Evolutionary conservation across 1,139 yeast genomes (phyloP).

Genomic region (Candida pseudocylindracea): DNA sequence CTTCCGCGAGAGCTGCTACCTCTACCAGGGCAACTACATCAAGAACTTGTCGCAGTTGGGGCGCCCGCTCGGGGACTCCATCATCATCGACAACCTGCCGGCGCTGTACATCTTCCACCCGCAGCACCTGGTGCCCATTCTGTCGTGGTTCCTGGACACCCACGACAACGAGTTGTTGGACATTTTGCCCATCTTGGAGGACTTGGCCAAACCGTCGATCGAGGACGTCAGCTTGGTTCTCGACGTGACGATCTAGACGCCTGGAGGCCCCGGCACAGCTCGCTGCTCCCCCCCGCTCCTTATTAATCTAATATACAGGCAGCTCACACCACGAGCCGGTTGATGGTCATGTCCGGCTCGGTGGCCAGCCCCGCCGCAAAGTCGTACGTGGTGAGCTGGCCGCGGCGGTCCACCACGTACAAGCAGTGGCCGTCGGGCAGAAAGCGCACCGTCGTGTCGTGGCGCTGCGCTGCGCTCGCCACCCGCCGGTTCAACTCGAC

Average conservation of each 20-base stretch:
- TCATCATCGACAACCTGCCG: conserved; percentile 91
- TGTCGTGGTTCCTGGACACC: conserved; percentile 95
- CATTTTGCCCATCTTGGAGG: conserved; percentile 77
- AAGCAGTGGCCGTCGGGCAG: too few relatives aligned
- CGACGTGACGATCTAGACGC: conserved; percentile 23
- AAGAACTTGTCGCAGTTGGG: conserved; percentile 89
- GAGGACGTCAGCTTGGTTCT: conserved; percentile 70
- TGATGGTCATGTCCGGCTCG: too few relatives aligned
- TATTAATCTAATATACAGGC: too few relatives aligned
- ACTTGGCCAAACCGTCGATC: conserved; percentile 43
- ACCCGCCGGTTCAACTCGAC: too few relatives aligned
- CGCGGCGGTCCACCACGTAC: too few relatives aligned
- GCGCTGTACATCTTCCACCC: conserved; percentile 95
- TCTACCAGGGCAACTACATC: conserved; percentile 74
- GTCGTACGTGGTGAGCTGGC: too few relatives aligned
- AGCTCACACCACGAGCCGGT: too few relatives aligned
- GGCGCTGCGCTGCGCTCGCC: too few relatives aligned
- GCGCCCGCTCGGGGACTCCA: conserved; percentile 65
- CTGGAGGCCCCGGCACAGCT: not conserved
- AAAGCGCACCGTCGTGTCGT: too few relatives aligned
- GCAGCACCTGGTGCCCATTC: conserved; percentile 93
- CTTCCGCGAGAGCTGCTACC: conserved; percentile 54
- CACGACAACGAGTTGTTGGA: conserved; percentile 92
- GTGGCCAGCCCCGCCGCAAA: too few relatives aligned
- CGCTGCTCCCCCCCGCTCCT: too few relatives aligned